Percentiles rank a stretch among this genome's conserved stretches.
Conservation (phyloP, 1,284 basidiomycete genomes). For the Cystobasidium pallidum region DNA sequence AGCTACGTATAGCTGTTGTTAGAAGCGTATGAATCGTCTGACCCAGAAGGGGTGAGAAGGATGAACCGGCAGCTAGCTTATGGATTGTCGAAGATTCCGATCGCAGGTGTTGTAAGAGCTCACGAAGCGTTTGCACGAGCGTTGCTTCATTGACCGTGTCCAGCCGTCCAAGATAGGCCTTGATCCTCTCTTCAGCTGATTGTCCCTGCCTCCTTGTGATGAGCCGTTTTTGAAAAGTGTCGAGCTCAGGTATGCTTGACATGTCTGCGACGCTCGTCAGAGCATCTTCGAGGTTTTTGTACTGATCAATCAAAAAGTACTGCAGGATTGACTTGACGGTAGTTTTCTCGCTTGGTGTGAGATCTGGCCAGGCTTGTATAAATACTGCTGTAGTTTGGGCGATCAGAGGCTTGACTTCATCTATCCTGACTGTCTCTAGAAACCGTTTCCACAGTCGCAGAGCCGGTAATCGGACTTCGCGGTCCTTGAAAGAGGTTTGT, state of each 20-base stretch:
- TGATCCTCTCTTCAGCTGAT: slow-evolving; percentile 65
- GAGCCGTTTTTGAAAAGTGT: slow-evolving; percentile 62
- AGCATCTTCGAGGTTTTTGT: slow-evolving; percentile 62
- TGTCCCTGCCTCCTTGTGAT: slow-evolving; percentile 62
- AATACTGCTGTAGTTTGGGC: slow-evolving; percentile 87
- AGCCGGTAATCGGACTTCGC: slow-evolving; percentile 75
- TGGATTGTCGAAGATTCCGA: slow-evolving; percentile 65
- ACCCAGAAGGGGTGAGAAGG: slow-evolving; percentile 79
- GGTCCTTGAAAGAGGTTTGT: slow-evolving; percentile 77
- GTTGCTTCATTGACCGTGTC: slow-evolving; percentile 82
- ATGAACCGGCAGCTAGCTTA: slow-evolving; percentile 73
- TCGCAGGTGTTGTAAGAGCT: slow-evolving; percentile 70
- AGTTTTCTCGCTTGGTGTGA: slow-evolving; percentile 64
- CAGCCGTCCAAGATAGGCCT: slow-evolving; percentile 73
- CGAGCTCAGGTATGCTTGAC: slow-evolving; percentile 70
- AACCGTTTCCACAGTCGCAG: slow-evolving; percentile 82
- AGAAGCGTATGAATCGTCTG: slow-evolving; percentile 72
- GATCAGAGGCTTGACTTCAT: slow-evolving; percentile 80
- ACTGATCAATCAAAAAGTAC: slow-evolving; percentile 72
- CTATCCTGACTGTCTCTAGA: slow-evolving; percentile 68
- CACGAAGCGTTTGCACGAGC: slow-evolving; percentile 72
- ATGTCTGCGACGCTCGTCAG: slow-evolving; percentile 81
- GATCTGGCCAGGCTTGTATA: slow-evolving; percentile 73
- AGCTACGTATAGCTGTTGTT: slow-evolving; percentile 62
- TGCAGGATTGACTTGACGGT: slow-evolving; percentile 68